Evolutionary conservation across 2,329 filamentous ascomycete species (phyloP).

Genomic region (Didymella arachidicola): DNA sequence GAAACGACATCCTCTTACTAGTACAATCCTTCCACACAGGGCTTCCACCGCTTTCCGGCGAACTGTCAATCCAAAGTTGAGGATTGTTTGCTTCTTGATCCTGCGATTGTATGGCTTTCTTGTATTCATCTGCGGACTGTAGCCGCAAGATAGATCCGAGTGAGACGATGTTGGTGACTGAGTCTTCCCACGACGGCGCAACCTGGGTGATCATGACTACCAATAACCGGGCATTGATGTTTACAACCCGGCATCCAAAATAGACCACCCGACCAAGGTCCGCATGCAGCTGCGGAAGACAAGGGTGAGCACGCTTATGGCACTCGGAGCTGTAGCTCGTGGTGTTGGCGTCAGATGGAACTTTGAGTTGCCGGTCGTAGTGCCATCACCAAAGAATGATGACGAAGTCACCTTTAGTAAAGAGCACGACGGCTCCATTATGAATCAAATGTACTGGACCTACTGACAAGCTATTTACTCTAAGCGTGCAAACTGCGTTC

Average conservation of each 20-base stretch:
- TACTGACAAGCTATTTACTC: neutral
- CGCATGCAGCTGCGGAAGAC: slow-evolving; percentile 14
- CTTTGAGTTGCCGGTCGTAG: slow-evolving; percentile 8
- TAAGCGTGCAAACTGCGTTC: slow-evolving; percentile 11
- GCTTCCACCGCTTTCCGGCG: slow-evolving; percentile 10
- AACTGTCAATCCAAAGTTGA: slow-evolving; percentile 9
- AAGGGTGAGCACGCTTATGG: slow-evolving; percentile 18
- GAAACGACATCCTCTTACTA: slow-evolving; percentile 32
- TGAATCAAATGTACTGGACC: slow-evolving; percentile 3
- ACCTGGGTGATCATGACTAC: slow-evolving; percentile 24
- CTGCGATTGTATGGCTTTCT: slow-evolving; percentile 10
- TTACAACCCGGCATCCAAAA: slow-evolving; percentile 22
- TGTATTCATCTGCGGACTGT: slow-evolving; percentile 15
- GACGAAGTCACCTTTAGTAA: neutral
- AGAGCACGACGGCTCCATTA: slow-evolving; percentile 5
- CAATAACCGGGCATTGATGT: slow-evolving; percentile 29
- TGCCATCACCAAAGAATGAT: neutral
- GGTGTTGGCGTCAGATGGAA: slow-evolving; percentile 18
- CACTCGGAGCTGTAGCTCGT: slow-evolving; percentile 10
- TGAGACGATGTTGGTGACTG: slow-evolving; percentile 20
- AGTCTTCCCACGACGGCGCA: slow-evolving; percentile 19
- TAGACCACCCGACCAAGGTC: slow-evolving; percentile 13
- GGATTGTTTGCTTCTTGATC: slow-evolving; percentile 8
- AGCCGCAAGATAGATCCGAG: slow-evolving; percentile 19
- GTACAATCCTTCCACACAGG: slow-evolving; percentile 14